Conservation (phyloP, 768 basidiomycete genomes). For the Termitomyces sp. region DNA sequence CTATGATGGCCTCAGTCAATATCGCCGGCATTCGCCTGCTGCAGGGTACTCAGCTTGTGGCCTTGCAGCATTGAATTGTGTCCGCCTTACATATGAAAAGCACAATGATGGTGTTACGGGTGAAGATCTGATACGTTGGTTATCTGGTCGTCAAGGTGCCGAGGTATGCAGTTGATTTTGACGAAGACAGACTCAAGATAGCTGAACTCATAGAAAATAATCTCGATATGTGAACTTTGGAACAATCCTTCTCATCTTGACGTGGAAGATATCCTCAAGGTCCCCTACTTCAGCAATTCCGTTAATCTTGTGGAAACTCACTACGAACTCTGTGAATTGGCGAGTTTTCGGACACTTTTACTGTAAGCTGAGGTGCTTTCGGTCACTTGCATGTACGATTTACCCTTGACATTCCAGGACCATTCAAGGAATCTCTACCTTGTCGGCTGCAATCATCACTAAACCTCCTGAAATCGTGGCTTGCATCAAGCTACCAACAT, state of each 20-base stretch:
- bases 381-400: constrained; percentile 1
- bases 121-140: constrained; percentile 22
- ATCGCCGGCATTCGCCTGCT: constrained; percentile 29
- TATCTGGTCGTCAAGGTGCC: constrained; percentile 25
- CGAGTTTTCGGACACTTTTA: constrained; percentile 24
- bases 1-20: constrained; percentile 51
- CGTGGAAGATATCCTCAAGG: constrained; percentile 42
- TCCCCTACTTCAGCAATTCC: constrained; percentile 42
- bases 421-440: constrained; percentile 18
- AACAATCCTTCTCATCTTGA: constrained; percentile 46
- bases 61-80: constrained; percentile 62
- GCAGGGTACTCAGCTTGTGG: constrained; percentile 50
- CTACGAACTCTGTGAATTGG: constrained; percentile 31
- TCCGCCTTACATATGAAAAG: constrained; percentile 38
- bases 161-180: constrained; percentile 23
- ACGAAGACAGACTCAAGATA: neutral
- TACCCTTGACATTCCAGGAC: constrained; percentile 13
- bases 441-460: constrained; percentile 49
- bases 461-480: constrained; percentile 67
- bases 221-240: constrained; percentile 54
- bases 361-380: constrained; percentile 13
- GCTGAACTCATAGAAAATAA: constrained; percentile 39
- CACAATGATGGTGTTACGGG: constrained; percentile 24
- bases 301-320: constrained; percentile 27
- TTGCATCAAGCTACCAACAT: constrained; percentile 34